Evolutionary conservation across 768 basidiomycete species (phyloP).

Genomic region (Termitomyces sp.): DNA sequence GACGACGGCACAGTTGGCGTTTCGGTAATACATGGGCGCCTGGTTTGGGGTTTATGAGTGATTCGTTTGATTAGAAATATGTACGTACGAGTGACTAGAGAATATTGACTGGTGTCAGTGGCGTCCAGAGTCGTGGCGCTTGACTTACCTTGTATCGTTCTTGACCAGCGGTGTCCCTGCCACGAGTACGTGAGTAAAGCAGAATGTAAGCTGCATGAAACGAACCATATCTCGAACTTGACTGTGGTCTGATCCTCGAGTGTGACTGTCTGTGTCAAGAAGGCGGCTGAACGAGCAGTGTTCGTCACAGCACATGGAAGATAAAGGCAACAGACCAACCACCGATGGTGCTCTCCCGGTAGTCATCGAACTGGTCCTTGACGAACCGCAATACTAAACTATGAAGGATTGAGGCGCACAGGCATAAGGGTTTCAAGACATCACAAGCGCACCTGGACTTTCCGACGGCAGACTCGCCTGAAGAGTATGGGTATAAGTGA

Average conservation of each 20-base stretch:
- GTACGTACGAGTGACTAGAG: conserved; percentile 35
- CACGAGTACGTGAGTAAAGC: conserved; percentile 3
- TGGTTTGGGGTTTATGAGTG: conserved; percentile 19
- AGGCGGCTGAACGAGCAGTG: conserved; percentile 61
- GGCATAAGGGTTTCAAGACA: conserved; percentile 17
- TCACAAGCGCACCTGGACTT: conserved; percentile 71
- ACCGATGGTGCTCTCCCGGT: conserved; percentile 92
- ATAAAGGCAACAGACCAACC: conserved; percentile 34
- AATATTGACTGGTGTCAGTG: conserved; percentile 4
- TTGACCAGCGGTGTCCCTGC: conserved; percentile 93
- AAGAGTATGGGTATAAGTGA: conserved; percentile 7
- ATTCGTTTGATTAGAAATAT: conserved; percentile 4
- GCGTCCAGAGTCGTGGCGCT: conserved; percentile 7
- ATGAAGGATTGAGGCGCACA: conserved; percentile 21
- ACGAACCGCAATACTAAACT: conserved; percentile 95
- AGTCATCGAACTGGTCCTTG: conserved; percentile 94
- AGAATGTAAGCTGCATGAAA: conserved; percentile 1
- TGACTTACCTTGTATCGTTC: conserved; percentile 82
- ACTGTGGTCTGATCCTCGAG: conserved; percentile 86
- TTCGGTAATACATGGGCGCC: conserved; percentile 97
- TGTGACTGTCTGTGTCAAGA: conserved; percentile 95
- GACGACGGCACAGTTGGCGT: conserved; percentile 90
- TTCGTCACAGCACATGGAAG: conserved; percentile 4
- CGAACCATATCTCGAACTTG: conserved; percentile 97
- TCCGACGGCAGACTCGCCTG: conserved; percentile 96